Conservation (phyloP, 1,284 basidiomycete species). For the Trichosporon asahii region DNA sequence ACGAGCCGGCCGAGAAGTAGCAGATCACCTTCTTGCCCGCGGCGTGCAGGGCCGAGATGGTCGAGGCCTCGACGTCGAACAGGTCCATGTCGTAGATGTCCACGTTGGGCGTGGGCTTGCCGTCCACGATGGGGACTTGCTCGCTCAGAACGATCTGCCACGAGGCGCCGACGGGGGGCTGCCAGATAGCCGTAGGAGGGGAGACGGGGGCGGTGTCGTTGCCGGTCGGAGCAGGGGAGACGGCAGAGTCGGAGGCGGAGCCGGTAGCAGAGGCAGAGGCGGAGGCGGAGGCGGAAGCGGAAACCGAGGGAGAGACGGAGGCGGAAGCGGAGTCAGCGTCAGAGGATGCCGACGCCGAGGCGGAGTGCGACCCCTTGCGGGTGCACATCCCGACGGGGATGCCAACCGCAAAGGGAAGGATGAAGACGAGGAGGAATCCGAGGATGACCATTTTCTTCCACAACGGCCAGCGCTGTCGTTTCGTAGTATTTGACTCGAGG, state of each 20-base stretch:
- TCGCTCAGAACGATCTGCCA: slow-evolving; percentile 19
- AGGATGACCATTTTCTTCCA: slow-evolving; percentile 13
- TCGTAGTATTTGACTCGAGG: background rate
- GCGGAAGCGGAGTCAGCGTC: background rate
- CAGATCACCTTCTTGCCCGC: slow-evolving; percentile 46
- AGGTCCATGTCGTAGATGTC: slow-evolving; percentile 18
- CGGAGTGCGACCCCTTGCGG: background rate
- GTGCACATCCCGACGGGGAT: background rate
- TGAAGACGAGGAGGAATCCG: slow-evolving; percentile 11
- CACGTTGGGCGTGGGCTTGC: slow-evolving; percentile 5
- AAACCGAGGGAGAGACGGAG: background rate
- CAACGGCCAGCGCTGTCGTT: background rate
- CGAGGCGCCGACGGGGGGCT: background rate
- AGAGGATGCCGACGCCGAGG: background rate
- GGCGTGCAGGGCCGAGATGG: slow-evolving; percentile 16
- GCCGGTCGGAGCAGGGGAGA: background rate
- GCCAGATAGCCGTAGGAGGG: background rate
- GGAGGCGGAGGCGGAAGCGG: background rate
- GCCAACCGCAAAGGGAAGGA: slow-evolving; percentile 13
- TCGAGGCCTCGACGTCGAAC: slow-evolving; percentile 10
- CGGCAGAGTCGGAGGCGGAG: background rate
- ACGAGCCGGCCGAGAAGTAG: slow-evolving; percentile 48
- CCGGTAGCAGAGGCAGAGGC: background rate
- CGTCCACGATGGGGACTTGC: background rate
- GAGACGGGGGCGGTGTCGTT: background rate